These are phyloP conservation scores for Toxoplasma gondii DNA, from an alignment of 169 alveolate genomes.

Conservation along the genomic window DNA sequence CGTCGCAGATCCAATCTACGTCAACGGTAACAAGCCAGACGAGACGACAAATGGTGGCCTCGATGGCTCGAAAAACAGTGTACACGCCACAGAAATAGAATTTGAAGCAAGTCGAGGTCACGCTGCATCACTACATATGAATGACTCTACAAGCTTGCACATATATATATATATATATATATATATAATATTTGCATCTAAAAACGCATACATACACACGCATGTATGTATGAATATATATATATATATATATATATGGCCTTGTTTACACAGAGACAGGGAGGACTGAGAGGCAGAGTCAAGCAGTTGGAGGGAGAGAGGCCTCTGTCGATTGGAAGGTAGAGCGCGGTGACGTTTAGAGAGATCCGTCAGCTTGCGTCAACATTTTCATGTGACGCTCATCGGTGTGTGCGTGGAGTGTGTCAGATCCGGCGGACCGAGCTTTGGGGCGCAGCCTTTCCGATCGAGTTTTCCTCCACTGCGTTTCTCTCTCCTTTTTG, in stretches of 20 bases:
- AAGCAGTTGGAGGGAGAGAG: no score
- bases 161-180: conserved; percentile 2
- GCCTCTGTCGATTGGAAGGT: no score
- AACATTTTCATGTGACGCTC: background rate
- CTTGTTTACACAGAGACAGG: no score
- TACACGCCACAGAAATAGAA: no score
- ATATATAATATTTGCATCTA: background rate
- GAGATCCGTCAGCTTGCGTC: background rate
- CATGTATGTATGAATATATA: background rate
- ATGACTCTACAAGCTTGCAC: background rate
- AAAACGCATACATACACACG: background rate
- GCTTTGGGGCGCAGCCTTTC: background rate
- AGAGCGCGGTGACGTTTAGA: no score
- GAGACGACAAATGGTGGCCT: background rate
- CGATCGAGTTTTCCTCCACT: background rate
- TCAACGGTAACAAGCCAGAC: background rate
- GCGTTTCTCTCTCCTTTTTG: background rate
- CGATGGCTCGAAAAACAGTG: no score
- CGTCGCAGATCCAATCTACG: conserved; percentile 24
- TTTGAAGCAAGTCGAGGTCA: no score
- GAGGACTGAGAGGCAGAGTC: no score
- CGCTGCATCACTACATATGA: background rate
- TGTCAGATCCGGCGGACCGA: background rate
- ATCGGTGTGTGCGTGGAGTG: background rate
- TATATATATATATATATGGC: no score